Evolutionary conservation across 2,329 filamentous ascomycete species (phyloP).

Genomic region (Fusarium scirpi): DNA sequence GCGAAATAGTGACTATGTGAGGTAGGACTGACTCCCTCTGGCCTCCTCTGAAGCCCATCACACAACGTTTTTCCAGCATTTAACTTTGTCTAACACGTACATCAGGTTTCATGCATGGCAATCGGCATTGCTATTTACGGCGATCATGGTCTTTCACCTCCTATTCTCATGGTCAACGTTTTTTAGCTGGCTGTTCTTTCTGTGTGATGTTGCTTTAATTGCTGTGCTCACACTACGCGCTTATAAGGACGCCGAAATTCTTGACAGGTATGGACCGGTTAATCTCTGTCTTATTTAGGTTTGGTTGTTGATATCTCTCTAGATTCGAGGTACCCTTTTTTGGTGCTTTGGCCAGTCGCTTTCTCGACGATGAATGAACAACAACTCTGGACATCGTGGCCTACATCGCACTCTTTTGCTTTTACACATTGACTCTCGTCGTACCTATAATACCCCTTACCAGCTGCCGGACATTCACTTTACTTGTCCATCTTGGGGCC

Average conservation of each 20-base stretch:
- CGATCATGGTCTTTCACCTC: constrained; percentile 80
- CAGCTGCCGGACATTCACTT: neutral
- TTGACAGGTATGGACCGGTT: constrained; percentile 64
- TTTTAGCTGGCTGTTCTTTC: constrained; percentile 84
- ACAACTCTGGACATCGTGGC: neutral
- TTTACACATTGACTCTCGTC: constrained; percentile 5
- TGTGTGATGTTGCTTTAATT: constrained; percentile 81
- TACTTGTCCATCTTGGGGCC: neutral
- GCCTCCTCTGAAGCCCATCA: neutral
- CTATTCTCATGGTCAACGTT: constrained; percentile 87
- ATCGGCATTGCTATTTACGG: constrained; percentile 83
- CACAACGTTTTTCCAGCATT: neutral
- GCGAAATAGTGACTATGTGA: constrained; percentile 96
- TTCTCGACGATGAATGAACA: constrained; percentile 82
- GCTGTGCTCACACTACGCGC: constrained; percentile 81
- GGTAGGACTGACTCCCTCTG: constrained; percentile 65
- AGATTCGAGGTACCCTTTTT: constrained; percentile 91
- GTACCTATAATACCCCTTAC: constrained; percentile 33
- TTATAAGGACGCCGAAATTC: constrained; percentile 81
- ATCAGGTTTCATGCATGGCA: constrained; percentile 97
- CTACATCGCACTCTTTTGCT: neutral
- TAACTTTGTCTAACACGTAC: constrained; percentile 15
- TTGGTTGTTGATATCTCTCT: constrained; percentile 7
- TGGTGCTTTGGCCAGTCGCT: constrained; percentile 85
- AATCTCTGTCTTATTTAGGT: neutral